Evolutionary conservation across 2,329 filamentous ascomycete species (phyloP).

Genomic region (Cytospora chrysosperma): DNA sequence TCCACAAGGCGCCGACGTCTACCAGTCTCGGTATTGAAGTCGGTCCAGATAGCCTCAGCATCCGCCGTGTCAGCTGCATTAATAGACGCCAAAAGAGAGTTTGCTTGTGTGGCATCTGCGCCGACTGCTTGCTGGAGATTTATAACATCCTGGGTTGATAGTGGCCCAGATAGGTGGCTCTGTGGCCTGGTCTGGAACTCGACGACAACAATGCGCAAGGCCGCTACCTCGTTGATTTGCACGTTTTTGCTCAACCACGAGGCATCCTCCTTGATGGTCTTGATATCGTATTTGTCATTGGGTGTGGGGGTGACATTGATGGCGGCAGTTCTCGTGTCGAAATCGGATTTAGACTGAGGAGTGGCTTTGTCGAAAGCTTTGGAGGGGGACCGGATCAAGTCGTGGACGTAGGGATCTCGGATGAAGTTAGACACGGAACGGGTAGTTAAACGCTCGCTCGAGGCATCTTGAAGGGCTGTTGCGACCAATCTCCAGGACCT

Average conservation of each 20-base stretch:
- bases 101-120: slow-evolving; percentile 57
- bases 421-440: slow-evolving; percentile 66
- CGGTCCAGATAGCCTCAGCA: slow-evolving; percentile 53
- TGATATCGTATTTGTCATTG: slow-evolving; percentile 68
- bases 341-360: slow-evolving; percentile 64
- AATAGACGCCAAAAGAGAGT: slow-evolving; percentile 56
- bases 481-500: slow-evolving; percentile 64
- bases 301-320: slow-evolving; percentile 75
- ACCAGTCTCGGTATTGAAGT: slow-evolving; percentile 62
- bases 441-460: slow-evolving; percentile 53
- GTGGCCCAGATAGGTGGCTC: slow-evolving; percentile 66
- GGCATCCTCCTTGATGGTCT: slow-evolving; percentile 79
- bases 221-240: slow-evolving; percentile 76
- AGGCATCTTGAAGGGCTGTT: slow-evolving; percentile 55
- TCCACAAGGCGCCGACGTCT: slow-evolving; percentile 68
- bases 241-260: slow-evolving; percentile 80
- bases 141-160: slow-evolving; percentile 75
- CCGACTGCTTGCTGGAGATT: slow-evolving; percentile 75
- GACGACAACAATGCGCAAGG: slow-evolving; percentile 74
- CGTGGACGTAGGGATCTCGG: slow-evolving; percentile 64
- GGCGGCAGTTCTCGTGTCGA: slow-evolving; percentile 81
- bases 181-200: slow-evolving; percentile 82
- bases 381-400: slow-evolving; percentile 67
- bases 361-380: slow-evolving; percentile 65
- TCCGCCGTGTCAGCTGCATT: slow-evolving; percentile 47